Conservation (phyloP, 2,329 filamentous ascomycete species). For the Didymella pinodella region DNA sequence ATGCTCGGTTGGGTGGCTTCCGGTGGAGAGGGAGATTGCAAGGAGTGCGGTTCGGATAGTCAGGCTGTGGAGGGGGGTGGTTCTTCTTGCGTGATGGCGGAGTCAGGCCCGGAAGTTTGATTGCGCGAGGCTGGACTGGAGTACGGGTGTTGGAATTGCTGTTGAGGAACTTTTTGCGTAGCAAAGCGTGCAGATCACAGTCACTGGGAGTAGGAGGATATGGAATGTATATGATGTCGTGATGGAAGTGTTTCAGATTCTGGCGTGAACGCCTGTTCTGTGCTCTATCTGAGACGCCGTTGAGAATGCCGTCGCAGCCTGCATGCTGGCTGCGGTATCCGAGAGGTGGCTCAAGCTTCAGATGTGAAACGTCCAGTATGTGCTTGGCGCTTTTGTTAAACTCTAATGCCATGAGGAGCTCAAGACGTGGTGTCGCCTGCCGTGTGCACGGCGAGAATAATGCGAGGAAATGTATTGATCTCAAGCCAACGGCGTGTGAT, state of each 20-base stretch:
- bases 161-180: too few relatives aligned
- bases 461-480: not conserved
- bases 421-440: not conserved
- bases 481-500: not conserved
- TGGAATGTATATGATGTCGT: not conserved
- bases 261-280: constrained; percentile 5
- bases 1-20: not conserved
- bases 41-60: constrained; percentile 9
- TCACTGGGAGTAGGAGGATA: not conserved
- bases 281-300: constrained; percentile 5
- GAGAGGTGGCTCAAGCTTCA: not conserved
- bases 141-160: not conserved
- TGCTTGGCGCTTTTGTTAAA: constrained; percentile 12
- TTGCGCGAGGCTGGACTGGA: not conserved
- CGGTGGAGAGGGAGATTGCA: constrained; percentile 5
- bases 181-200: not conserved
- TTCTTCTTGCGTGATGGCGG: constrained; percentile 2
- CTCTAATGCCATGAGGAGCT: not conserved
- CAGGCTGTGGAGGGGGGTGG: not conserved
- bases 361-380: constrained; percentile 5
- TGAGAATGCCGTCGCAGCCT: not conserved
- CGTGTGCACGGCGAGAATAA: not conserved
- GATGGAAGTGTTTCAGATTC: constrained; percentile 7
- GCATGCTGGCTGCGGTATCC: not conserved
- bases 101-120: constrained; percentile 19